phyloP scores from a whole-genome alignment of 306 rosid genomes.

The Citrullus mucosospermus region DNA sequence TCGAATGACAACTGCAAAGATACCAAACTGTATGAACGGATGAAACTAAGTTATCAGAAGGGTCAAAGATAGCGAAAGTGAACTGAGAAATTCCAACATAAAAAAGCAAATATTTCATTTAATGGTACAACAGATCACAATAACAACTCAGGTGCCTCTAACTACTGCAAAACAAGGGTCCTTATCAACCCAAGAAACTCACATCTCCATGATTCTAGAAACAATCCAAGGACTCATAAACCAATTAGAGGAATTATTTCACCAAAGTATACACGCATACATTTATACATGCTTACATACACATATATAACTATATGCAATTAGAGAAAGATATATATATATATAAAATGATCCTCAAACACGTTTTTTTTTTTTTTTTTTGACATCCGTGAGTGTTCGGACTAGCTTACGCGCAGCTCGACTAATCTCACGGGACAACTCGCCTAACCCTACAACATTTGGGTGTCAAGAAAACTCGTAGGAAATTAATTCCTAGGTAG shows the following conservation, averaged over 20 bases:
- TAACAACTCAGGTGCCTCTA: background rate
- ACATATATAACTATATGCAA: background rate
- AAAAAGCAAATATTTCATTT: background rate
- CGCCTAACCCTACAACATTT: too few species aligned
- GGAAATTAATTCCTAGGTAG: too few species aligned
- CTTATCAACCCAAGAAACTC: background rate
- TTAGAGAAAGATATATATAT: background rate
- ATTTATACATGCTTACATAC: too few species aligned
- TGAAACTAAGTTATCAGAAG: conserved; percentile 11
- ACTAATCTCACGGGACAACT: too few species aligned
- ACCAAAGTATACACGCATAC: too few species aligned
- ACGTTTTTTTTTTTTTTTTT: background rate
- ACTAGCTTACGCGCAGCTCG: too few species aligned
- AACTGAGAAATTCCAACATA: background rate
- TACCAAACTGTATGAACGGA: conserved; percentile 48
- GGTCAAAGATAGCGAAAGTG: background rate
- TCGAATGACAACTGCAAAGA: conserved; percentile 60
- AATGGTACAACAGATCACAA: background rate
- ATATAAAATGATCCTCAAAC: background rate
- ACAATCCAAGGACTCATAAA: background rate
- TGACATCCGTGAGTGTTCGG: too few species aligned
- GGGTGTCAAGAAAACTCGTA: too few species aligned
- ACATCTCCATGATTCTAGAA: background rate
- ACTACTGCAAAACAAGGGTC: background rate
- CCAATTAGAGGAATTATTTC: background rate